Evolutionary conservation across 306 rosid genomes (phyloP).

Genomic region (Glycine latifolia): DNA sequence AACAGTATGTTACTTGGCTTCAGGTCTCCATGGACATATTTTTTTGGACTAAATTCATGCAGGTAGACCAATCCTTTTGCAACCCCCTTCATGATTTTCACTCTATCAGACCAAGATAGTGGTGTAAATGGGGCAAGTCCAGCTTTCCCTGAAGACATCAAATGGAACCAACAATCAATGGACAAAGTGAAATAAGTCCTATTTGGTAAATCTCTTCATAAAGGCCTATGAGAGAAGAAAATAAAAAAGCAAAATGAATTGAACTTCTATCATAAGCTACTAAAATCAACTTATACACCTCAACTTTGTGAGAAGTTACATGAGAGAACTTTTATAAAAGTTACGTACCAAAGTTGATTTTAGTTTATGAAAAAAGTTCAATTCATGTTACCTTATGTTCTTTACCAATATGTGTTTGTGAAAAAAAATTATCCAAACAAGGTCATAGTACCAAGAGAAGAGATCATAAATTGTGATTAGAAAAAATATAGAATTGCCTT

Average conservation of each 20-base stretch:
- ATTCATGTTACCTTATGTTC: not conserved
- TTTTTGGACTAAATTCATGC: slow-evolving; percentile 83
- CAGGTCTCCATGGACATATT: slow-evolving; percentile 80
- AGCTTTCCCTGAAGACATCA: slow-evolving; percentile 58
- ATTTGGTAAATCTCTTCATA: not conserved
- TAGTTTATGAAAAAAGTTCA: not conserved
- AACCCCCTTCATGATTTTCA: slow-evolving; percentile 71
- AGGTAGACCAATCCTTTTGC: slow-evolving; percentile 77
- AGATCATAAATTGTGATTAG: not conserved
- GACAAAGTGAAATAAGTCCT: not conserved
- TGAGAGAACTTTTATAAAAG: not conserved
- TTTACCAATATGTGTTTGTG: not conserved
- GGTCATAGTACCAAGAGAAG: too few relatives aligned
- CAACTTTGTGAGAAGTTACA: not conserved
- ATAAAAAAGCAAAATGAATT: not conserved
- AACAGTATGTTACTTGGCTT: slow-evolving; percentile 72
- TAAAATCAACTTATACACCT: not conserved
- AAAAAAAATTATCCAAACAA: not conserved
- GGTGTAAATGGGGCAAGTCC: slow-evolving; percentile 63
- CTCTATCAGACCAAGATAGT: slow-evolving; percentile 63
- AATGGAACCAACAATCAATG: slow-evolving; percentile 39
- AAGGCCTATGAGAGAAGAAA: not conserved
- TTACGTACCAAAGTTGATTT: not conserved
- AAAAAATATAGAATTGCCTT: not conserved
- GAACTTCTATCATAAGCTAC: not conserved